phyloP scores from a whole-genome alignment of 2,329 filamentous ascomycete species.

The Knoxdaviesia capensis region DNA sequence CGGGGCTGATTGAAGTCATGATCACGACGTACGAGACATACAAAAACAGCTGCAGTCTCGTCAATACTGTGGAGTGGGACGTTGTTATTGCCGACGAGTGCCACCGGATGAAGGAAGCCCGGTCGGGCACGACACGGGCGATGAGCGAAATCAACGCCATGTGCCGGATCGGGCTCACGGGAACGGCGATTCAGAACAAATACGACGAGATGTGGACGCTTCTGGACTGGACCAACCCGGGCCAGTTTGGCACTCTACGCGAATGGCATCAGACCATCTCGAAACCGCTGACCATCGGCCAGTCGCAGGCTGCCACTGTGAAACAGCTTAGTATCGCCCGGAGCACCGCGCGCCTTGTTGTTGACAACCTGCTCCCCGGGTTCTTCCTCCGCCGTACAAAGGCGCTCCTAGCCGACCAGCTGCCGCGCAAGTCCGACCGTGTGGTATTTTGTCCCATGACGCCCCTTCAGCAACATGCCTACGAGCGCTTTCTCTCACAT shows the following conservation, averaged over 20 bases:
- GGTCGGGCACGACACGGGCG: slow-evolving; percentile 58
- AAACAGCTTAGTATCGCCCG: slow-evolving; percentile 65
- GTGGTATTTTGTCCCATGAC: slow-evolving; percentile 93
- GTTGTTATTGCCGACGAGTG: slow-evolving; percentile 90
- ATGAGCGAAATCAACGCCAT: slow-evolving; percentile 84
- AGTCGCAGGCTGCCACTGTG: slow-evolving; percentile 78
- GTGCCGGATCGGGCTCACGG: slow-evolving; percentile 81
- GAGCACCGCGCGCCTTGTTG: slow-evolving; percentile 65
- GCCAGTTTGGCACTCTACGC: slow-evolving; percentile 37
- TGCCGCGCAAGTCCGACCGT: slow-evolving; percentile 84
- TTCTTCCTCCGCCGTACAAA: slow-evolving; percentile 93
- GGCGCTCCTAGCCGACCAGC: slow-evolving; percentile 70
- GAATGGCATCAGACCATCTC: slow-evolving; percentile 68
- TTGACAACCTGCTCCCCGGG: slow-evolving; percentile 67
- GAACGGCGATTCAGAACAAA: slow-evolving; percentile 92
- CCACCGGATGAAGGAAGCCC: slow-evolving; percentile 66
- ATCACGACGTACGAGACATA: slow-evolving; percentile 92
- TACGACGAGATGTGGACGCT: slow-evolving; percentile 96
- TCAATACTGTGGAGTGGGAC: slow-evolving; percentile 85
- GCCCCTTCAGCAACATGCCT: slow-evolving; percentile 59
- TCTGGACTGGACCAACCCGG: slow-evolving; percentile 90
- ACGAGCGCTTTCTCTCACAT: slow-evolving; percentile 53
- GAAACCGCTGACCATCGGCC: slow-evolving; percentile 64
- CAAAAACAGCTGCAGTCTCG: slow-evolving; percentile 46
- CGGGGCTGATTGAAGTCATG: slow-evolving; percentile 70